These are phyloP conservation scores for Fusarium sp. DNA, from an alignment of 2,329 filamentous ascomycete species.

Conservation along the genomic window DNA sequence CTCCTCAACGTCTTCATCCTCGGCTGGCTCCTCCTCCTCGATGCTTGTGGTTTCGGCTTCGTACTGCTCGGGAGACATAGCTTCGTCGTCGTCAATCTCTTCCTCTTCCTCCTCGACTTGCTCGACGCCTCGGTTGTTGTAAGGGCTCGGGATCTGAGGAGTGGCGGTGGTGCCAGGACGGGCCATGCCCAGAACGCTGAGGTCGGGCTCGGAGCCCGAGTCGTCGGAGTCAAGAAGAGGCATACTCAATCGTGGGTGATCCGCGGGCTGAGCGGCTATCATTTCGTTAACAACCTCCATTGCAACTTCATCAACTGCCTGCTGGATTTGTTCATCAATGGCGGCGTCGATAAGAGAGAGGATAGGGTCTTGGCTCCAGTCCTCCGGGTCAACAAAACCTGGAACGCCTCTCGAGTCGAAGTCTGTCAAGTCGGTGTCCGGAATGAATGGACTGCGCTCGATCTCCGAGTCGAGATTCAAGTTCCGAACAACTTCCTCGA, in stretches of 20 bases:
- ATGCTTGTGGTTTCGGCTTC: conserved; percentile 46
- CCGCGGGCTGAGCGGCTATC: conserved; percentile 43
- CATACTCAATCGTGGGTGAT: conserved; percentile 50
- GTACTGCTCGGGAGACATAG: conserved; percentile 45
- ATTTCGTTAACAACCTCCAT: conserved; percentile 26
- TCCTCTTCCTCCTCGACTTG: conserved; percentile 32
- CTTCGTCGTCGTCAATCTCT: conserved; percentile 38
- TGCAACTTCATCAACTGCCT: neutral
- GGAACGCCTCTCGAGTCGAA: neutral
- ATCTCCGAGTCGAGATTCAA: neutral
- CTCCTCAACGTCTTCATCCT: conserved; percentile 39
- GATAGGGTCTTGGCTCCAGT: neutral
- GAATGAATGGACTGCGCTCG: neutral
- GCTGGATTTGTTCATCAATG: neutral
- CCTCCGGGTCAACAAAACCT: neutral
- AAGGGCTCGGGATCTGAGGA: conserved; percentile 45
- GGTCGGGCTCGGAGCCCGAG: conserved; percentile 50
- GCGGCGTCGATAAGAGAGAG: neutral
- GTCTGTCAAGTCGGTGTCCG: neutral
- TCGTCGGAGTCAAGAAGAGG: conserved; percentile 48
- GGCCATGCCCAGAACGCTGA: conserved; percentile 49
- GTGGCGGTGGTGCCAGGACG: conserved; percentile 39
- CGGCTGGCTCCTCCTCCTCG: conserved; percentile 49
- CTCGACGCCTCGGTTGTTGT: conserved; percentile 33
- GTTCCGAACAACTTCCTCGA: neutral